Percentiles rank a stretch among this genome's conserved stretches.
phyloP scores from a whole-genome alignment of 78 protist species.

The Protostelium mycophagum region DNA sequence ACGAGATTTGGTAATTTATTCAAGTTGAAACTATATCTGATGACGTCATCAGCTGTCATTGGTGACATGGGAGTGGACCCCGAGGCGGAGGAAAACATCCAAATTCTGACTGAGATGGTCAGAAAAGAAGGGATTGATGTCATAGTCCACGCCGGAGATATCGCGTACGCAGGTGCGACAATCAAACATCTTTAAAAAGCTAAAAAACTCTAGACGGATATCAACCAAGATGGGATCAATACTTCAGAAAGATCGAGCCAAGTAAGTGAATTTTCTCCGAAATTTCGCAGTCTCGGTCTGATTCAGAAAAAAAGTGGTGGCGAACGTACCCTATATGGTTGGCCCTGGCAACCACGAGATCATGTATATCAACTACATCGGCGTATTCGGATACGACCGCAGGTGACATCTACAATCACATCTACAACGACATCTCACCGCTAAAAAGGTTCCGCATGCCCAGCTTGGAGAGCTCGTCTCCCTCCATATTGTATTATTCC shows the following conservation, averaged over 20 bases:
- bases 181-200: background rate
- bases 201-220: background rate
- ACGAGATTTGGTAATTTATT: background rate
- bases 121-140: background rate
- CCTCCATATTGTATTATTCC: background rate
- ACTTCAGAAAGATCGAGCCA: background rate
- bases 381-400: background rate
- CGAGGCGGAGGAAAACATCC: background rate
- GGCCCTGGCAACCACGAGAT: conserved; percentile 26
- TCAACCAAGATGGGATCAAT: background rate
- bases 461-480: background rate
- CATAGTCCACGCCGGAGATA: background rate
- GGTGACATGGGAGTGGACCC: background rate
- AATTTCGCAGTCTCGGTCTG: background rate
- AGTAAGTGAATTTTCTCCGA: background rate
- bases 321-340: conserved; percentile 11
- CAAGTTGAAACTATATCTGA: background rate
- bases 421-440: background rate
- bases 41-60: background rate
- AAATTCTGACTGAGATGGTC: background rate
- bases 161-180: background rate
- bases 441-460: background rate
- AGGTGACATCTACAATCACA: background rate
- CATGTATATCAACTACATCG: background rate
- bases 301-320: background rate